A percentile compares a stretch with the other conserved stretches of the same genome.
Conservation (phyloP, 306 rosid species). For the Biancaea sappan region DNA sequence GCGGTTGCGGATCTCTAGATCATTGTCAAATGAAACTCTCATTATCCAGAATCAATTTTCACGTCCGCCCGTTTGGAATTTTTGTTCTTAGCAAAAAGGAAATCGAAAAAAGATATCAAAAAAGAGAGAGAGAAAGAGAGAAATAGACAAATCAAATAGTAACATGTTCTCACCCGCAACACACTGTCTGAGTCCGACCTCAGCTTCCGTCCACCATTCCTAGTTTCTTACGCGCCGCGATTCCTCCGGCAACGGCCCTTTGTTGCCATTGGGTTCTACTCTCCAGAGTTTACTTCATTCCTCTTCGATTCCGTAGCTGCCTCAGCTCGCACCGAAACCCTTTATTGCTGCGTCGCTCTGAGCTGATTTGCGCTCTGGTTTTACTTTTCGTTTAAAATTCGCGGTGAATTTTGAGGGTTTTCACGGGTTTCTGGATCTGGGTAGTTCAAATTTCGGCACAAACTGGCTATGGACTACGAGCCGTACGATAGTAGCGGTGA, state of each 20-base stretch:
- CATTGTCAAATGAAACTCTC: no score
- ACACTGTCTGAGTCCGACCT: not conserved
- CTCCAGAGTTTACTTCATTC: not conserved
- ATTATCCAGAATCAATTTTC: not conserved
- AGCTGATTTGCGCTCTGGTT: conserved; percentile 8
- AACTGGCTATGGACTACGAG: conserved; percentile 93
- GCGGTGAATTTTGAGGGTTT: conserved; percentile 1
- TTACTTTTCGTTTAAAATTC: not conserved
- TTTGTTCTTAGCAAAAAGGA: not conserved
- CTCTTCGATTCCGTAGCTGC: not conserved
- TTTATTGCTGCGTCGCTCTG: not conserved
- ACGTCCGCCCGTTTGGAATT: not conserved
- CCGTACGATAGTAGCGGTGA: conserved; percentile 96
- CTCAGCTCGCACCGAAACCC: not conserved
- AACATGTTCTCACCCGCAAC: not conserved
- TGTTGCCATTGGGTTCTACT: not conserved
- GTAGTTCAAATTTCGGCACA: conserved; percentile 18
- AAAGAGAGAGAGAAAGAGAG: no score
- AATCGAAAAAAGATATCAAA: not conserved
- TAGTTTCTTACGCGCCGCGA: not conserved
- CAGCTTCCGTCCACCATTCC: not conserved
- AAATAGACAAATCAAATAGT: not conserved
- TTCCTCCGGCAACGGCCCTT: not conserved
- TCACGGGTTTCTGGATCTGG: not conserved
- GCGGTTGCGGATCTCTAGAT: no score